Conservation (phyloP, 75 land plant genomes). For the Larix kaempferi region DNA sequence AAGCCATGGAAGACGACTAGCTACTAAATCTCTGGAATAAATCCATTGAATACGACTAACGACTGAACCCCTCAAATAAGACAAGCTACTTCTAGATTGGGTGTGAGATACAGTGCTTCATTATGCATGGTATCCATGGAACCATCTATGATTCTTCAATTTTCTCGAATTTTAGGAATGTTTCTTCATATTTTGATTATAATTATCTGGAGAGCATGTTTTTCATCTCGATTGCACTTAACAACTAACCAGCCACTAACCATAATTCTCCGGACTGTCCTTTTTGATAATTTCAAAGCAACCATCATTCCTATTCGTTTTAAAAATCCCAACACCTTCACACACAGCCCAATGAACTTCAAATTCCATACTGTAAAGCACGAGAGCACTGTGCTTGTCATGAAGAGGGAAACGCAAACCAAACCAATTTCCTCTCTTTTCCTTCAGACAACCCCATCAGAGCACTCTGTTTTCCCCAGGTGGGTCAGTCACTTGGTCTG, state of each 20-base stretch:
- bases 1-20: no score
- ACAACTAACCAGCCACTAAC: not conserved
- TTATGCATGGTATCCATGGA: no score
- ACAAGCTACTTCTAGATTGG: no score
- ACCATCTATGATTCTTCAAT: no score
- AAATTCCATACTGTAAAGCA: constrained; percentile 9
- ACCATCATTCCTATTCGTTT: not conserved
- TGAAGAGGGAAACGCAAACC: no score
- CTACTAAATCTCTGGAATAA: no score
- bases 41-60: no score
- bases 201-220: not conserved
- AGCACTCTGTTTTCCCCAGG: not conserved
- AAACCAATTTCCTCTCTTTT: not conserved
- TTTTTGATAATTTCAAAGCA: no score
- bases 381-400: constrained; percentile 1
- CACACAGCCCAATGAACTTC: not conserved
- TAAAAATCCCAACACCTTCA: constrained; percentile 3
- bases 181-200: no score
- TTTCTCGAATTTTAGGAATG: no score
- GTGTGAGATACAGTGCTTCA: no score
- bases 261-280: not conserved
- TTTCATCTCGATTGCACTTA: not conserved
- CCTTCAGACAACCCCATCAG: not conserved
- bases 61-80: no score
- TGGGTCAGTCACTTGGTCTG: not conserved